These are phyloP conservation scores for Aspergillus haitiensis DNA, from an alignment of 495 filamentous ascomycete species.

Conservation along the genomic window DNA sequence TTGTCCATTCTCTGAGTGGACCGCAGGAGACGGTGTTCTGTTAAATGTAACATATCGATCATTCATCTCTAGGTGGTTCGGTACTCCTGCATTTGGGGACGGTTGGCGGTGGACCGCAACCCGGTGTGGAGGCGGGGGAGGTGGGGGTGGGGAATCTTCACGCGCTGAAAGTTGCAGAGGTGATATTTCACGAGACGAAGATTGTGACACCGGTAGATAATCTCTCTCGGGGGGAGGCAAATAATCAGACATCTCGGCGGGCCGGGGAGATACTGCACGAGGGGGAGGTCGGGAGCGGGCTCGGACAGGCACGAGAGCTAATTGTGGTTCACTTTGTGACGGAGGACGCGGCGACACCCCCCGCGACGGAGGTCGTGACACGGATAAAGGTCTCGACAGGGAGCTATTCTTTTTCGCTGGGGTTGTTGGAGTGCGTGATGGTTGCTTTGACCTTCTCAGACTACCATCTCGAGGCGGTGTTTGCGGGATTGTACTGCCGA, in stretches of 20 bases:
- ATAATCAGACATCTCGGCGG: slow-evolving; percentile 4
- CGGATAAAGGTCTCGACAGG: slow-evolving; percentile 35
- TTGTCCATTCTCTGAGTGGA: slow-evolving; percentile 64
- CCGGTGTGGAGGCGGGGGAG: slow-evolving; percentile 44
- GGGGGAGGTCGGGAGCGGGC: slow-evolving; percentile 17
- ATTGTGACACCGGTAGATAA: slow-evolving; percentile 29
- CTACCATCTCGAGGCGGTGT: slow-evolving; percentile 48
- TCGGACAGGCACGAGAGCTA: neutral
- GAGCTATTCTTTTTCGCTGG: slow-evolving; percentile 40
- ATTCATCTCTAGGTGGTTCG: slow-evolving; percentile 48
- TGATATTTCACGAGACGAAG: slow-evolving; percentile 39
- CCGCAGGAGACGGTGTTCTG: slow-evolving; percentile 60
- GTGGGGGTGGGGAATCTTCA: slow-evolving; percentile 49
- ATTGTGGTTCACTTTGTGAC: slow-evolving; percentile 10
- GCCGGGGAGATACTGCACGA: slow-evolving; percentile 22
- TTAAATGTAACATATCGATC: slow-evolving; percentile 48
- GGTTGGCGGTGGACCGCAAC: slow-evolving; percentile 35
- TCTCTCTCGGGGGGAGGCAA: slow-evolving; percentile 16
- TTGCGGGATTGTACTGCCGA: slow-evolving; percentile 47
- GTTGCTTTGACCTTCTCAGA: slow-evolving; percentile 36
- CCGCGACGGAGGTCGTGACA: slow-evolving; percentile 33
- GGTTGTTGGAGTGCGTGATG: slow-evolving; percentile 42
- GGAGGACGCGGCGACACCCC: slow-evolving; percentile 29
- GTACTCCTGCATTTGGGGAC: slow-evolving; percentile 34
- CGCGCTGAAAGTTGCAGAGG: slow-evolving; percentile 37